phyloP scores from a whole-genome alignment of 2,329 filamentous ascomycete genomes.

The Ceratocystis harringtonii region DNA sequence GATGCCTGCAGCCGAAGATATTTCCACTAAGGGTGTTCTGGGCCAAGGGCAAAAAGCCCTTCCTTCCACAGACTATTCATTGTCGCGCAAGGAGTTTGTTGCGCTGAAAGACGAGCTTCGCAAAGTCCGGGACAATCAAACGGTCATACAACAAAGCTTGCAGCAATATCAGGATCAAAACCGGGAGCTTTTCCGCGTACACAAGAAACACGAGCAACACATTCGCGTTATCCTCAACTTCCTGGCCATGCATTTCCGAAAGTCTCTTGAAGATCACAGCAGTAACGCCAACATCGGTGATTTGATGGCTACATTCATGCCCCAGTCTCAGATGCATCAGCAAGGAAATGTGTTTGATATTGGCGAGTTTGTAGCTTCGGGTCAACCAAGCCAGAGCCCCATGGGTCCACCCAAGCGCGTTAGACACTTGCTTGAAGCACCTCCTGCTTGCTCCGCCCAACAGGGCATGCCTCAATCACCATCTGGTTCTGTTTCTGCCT shows the following conservation, averaged over 20 bases:
- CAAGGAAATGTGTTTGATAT: slow-evolving; percentile 46
- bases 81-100: slow-evolving; percentile 58
- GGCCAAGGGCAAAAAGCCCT: slow-evolving; percentile 10
- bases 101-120: slow-evolving; percentile 66
- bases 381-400: slow-evolving; percentile 28
- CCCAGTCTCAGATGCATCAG: slow-evolving; percentile 31
- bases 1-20: slow-evolving; percentile 28
- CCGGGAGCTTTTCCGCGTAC: slow-evolving; percentile 18
- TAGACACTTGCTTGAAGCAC: slow-evolving; percentile 39
- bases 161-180: slow-evolving; percentile 18
- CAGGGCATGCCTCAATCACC: slow-evolving; percentile 20
- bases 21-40: slow-evolving; percentile 14
- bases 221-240: slow-evolving; percentile 99
- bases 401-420: slow-evolving; percentile 35
- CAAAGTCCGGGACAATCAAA: slow-evolving; percentile 72
- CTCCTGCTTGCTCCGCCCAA: slow-evolving; percentile 23
- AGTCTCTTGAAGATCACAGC: slow-evolving; percentile 68
- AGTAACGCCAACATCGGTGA: slow-evolving; percentile 64
- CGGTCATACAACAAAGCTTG: slow-evolving; percentile 71
- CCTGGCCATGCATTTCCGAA: slow-evolving; percentile 88
- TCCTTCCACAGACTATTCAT: slow-evolving; percentile 13
- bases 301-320: slow-evolving; percentile 67
- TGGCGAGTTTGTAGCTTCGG: slow-evolving; percentile 38
- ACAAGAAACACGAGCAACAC: slow-evolving; percentile 87
- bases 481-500: slow-evolving; percentile 23